Evolutionary conservation across 805 yeast species (phyloP), one percentile per base, ranked within the genome.

Genomic region (Candida dajiaensis): DNA sequence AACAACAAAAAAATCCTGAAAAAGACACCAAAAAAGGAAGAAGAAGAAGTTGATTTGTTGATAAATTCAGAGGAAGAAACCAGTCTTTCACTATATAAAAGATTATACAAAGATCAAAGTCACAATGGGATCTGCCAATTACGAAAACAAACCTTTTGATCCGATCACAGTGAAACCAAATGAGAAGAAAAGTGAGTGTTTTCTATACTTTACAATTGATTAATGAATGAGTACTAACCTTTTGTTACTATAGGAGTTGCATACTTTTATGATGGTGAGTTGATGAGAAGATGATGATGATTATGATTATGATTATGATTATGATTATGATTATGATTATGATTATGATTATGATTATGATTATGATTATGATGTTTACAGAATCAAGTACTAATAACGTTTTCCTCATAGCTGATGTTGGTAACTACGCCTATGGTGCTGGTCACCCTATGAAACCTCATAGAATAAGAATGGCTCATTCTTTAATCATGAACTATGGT

Each of bases 381-480:
- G 21, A 18, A 11, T 3, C 4, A 18, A 9, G 11, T 16, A 69
- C 46, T 72, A 45, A 52, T 42, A 49, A 44, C 48, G 21, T 13
- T 22, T 18, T 19, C 18, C 9, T 6, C 38, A 42, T 41, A 58
- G 73, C 96, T 25, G 99, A 92, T 64, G 96, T 94, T 41, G 98
- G 98, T 31, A 94, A 94, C 70, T 92, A 92, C 68, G 96, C 97
- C 40, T 90, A 87, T 64, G 99, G 99, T 16, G 85, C 87, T 1
- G 78, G 81, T 50, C 99, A 92, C 66, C 99, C 99, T n/a, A 92
- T 92, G 99, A 92, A 92, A 64, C 99, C 99, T 15, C 88, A 90
- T 65, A 71, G 99, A 53, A 71, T 94, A 51, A 84, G 89, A 90
- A 75, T 92, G 40, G 92, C 99, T 0, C 97, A 92, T 67, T 96